Base-by-base conservation (phyloP, 768 basidiomycete genomes). In the Clathrus columnatus region DNA sequence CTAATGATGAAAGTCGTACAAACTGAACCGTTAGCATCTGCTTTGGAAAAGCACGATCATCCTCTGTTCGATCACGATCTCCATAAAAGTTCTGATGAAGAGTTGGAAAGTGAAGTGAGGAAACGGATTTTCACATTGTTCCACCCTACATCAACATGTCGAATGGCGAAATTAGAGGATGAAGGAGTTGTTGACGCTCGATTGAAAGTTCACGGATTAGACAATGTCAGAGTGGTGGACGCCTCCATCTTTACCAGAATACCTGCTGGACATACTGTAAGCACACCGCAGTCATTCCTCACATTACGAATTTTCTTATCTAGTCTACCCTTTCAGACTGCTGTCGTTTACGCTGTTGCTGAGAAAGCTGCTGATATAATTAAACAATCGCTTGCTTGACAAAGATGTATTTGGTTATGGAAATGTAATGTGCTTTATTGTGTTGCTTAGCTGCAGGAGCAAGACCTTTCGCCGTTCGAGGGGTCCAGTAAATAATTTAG, bases 291-390 rank as follows among this genome's bases (percentile, higher is more conserved):
- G 4, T 30, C 21, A n/a, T n/a, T 3, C 27, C 20, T 14, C n/a
- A 14, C 20, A 18, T 2, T 4, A 14, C 7, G 23, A 24, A 28
- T 28, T 48, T 48, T 18, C 20, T 48, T 28, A 4, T 23, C 2
- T 20, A 6, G 17, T 36, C 23, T 44, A 8, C n/a, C 7, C 55
- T 56, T 51, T 45, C 18, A 69, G 67, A 63, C 66, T 1, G 65
- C 58, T 1, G 62, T 66, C 14, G 46, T 49, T 16, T 62, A 66
- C 36, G 67, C 66, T 1, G 53, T 69, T 2, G 69, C 63, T 10
- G 69, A 70, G 57, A 65, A 66, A 46, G 68, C 68, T 2, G 64
- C 67, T 17, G 69, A 67, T 48, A 61, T 69, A 60, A 63, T 71
- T 23, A 51, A 60, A 29, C 24, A 8, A 30, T 50, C 49, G 2